Conservation (phyloP, 768 basidiomycete genomes). For the Leccinum barrowsii region DNA sequence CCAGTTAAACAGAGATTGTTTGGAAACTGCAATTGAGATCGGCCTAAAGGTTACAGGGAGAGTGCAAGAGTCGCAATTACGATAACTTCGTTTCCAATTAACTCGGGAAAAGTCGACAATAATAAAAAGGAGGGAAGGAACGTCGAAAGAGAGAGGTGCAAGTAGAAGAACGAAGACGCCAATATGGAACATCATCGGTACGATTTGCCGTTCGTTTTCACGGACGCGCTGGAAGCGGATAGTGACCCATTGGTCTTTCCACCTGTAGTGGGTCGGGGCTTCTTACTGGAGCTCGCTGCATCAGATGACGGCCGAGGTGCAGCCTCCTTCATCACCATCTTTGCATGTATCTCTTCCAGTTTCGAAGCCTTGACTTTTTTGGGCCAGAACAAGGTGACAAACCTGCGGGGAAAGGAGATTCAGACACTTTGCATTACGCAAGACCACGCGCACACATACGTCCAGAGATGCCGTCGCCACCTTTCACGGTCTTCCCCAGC, state of each 20-base stretch:
- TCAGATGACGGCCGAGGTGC: conserved; percentile 59
- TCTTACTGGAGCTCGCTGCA: conserved; percentile 45
- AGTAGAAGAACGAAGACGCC: conserved; percentile 12
- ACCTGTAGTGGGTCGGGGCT: conserved; percentile 48
- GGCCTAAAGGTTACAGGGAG: conserved; percentile 23
- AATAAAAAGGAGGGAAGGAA: conserved; percentile 17
- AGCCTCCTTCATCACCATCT: conserved; percentile 89
- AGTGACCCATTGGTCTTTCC: conserved; percentile 53
- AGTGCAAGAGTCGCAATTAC: conserved; percentile 25
- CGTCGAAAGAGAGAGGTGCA: conserved; percentile 18
- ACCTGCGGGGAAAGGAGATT: conserved; percentile 44
- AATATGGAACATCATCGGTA: conserved; percentile 47
- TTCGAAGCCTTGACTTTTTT: conserved; percentile 94
- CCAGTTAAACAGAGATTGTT: conserved; percentile 11
- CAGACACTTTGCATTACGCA: conserved; percentile 5
- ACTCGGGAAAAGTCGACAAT: conserved; percentile 19
- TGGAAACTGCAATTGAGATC: conserved; percentile 14
- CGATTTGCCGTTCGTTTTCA: conserved; percentile 59
- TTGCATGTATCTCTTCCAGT: conserved; percentile 91
- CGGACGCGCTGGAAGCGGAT: conserved; percentile 40
- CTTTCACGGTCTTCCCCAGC: conserved; percentile 80
- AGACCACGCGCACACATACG: conserved; percentile 52
- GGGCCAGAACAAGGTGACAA: conserved; percentile 96
- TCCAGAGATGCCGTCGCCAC: conserved; percentile 96
- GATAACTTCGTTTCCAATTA: conserved; percentile 26